Evolutionary conservation across 2,329 filamentous ascomycete species (phyloP), one percentile per base, ranked within the genome.

Genomic region (Coleophoma cylindrospora): DNA sequence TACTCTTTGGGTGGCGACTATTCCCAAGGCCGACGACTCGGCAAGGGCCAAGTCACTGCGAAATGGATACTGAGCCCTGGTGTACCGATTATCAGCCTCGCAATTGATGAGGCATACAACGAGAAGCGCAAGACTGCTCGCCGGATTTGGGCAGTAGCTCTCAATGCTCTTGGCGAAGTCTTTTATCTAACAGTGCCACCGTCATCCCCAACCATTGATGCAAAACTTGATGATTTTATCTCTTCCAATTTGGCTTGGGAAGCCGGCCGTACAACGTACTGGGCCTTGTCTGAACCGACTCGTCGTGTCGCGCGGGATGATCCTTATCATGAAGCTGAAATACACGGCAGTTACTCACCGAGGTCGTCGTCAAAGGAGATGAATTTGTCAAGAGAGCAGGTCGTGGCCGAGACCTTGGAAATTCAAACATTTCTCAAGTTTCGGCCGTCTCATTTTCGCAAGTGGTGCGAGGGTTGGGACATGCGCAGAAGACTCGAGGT

Each of bases 151-250:
- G 90, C 89, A n/a, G 86, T 92, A 40, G 89, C 83, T n/a, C 70
- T 99, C 47, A 99, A 99, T 65, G 92, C 94, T 0, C 74, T 99
- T 9, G 94, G 94, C 1, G 94, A 99, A 66, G 74, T 96, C 0
- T 97, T 86, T 66, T 96, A 92, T 59, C 74, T 97, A 1, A 86
- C 80, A 1, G 83, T 89, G 45, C 75, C 85, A 7, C 90, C 89
- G 0, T 75, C 68, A 22, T 74, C 76, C 34, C 72, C 77, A 17
- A 73, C 79, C 8, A 59, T 73, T 4, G 71, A 74, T 34, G 66
- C 70, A 3, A 66, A 61, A 15, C 47, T 67, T n/a, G 61, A 64
- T 59, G 59, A 76, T 61, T 74, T 84, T 34, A 77, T 86, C 50
- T 63, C 76, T 14, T 80, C 86, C 52, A 81, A 79, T 54, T 72